phyloP scores from a whole-genome alignment of 1,284 basidiomycete genomes.

The Takashimella tepidaria region DNA sequence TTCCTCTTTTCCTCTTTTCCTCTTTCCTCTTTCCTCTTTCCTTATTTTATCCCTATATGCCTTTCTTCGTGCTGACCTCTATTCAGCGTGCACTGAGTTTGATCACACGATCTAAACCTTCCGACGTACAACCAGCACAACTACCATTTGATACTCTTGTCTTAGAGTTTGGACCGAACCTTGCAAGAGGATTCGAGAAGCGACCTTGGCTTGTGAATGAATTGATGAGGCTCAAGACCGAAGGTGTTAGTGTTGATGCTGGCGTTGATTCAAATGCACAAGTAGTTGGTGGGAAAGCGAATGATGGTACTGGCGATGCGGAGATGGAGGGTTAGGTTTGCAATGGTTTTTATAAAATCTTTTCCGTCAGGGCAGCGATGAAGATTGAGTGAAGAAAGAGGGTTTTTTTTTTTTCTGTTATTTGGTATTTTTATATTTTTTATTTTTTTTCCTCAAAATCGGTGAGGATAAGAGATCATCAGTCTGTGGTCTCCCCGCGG shows the following conservation, averaged over 20 bases:
- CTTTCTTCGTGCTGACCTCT: no score
- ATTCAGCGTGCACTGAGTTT: conserved; percentile 13
- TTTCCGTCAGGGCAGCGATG: no score
- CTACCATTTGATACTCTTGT: conserved; percentile 15
- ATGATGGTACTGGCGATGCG: background rate
- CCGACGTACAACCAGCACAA: conserved; percentile 13
- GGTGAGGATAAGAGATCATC: no score
- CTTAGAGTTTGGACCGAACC: conserved; percentile 26
- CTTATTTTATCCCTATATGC: no score
- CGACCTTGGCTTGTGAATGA: conserved; percentile 32
- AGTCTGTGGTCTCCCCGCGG: no score
- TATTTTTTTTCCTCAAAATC: no score
- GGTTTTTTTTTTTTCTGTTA: no score
- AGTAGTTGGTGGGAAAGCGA: background rate
- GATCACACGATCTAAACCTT: conserved; percentile 17
- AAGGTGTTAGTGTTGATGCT: conserved; percentile 1
- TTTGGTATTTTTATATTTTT: no score
- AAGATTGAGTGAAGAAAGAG: no score
- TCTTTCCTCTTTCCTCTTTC: no score
- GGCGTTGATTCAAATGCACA: background rate
- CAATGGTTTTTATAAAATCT: no score
- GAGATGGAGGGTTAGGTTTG: background rate
- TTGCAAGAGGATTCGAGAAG: conserved; percentile 30
- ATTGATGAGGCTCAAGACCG: conserved; percentile 19
- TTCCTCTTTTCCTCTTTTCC: no score